These are phyloP conservation scores for Pseudocercospora pini-densiflorae DNA, from an alignment of 2,329 filamentous ascomycete genomes.

Conservation along the genomic window DNA sequence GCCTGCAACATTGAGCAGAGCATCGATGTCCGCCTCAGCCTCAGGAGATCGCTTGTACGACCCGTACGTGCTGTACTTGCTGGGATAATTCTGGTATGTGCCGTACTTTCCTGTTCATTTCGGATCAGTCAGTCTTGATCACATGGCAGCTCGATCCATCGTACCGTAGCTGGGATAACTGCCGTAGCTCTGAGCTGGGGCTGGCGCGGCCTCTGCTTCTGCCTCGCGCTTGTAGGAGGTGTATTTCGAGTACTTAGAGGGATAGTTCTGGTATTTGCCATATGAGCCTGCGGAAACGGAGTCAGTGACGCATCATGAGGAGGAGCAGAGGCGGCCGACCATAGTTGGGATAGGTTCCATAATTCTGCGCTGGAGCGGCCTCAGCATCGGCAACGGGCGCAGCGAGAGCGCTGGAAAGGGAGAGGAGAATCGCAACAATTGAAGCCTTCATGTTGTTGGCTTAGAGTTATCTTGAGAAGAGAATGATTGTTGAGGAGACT, in stretches of 20 bases:
- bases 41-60: not conserved
- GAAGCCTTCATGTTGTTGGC: slow-evolving; percentile 25
- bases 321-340: not conserved
- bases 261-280: slow-evolving; percentile 15
- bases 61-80: not conserved
- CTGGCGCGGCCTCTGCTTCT: slow-evolving; percentile 6
- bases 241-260: slow-evolving; percentile 16
- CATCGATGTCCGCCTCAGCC: slow-evolving; percentile 5
- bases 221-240: slow-evolving; percentile 15
- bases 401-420: slow-evolving; percentile 20
- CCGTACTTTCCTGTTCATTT: not conserved
- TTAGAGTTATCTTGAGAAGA: not conserved
- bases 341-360: not conserved
- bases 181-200: not conserved
- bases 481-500: not conserved
- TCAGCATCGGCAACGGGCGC: slow-evolving; percentile 21
- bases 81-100: not conserved
- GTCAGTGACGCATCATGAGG: not conserved
- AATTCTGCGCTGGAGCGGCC: slow-evolving; percentile 9
- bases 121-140: too few species aligned
- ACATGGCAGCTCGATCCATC: too few species aligned
- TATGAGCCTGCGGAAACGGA: not conserved
- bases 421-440: slow-evolving; percentile 21
- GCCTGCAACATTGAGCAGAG: not conserved
- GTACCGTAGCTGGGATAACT: not conserved